Base-by-base conservation (phyloP, 148 eudicot species). In the Amaranthus palmeri region DNA sequence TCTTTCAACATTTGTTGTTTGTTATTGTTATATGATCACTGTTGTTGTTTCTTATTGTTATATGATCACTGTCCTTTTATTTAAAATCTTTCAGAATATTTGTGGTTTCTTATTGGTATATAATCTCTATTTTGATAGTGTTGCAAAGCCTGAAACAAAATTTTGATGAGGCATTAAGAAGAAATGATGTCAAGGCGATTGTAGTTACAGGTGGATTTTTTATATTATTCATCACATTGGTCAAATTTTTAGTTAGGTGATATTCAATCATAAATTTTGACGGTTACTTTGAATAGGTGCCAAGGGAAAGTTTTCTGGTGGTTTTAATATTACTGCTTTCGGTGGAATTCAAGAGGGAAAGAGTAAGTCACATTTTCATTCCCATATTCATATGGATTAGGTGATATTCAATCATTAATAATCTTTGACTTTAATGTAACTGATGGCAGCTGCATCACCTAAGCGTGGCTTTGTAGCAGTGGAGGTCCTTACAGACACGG, bases 121-220 rank as follows among this genome's bases (percentile, higher is more conserved):
- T 57, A 7, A 44, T 59, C 43, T n/a, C 60, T 54, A 7, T 48
- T 40, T 81, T 73, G 76, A 18, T 85, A 93, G 98, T 91, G 71
- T 72, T 95, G 45, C 73, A 78, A 60, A 89, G 98, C 85, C 77
- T 95, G 78, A 89, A 89, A 76, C 90, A 68, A 70, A 85, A 72
- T 52, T 86, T 79, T 72, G 96, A 88, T 5, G 84, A 85, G 80
- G 98, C 97, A 61, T 61, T 91, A 65, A 67, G 80, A 65, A 86
- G 97, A 77, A 81, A 95, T 74, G 97, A 95, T 78, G 96, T 95
- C 44, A 91, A 91, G 87, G 98, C 98, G 63, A 83, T 95, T 81
- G 98, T 95, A 80, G 82, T 95, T 67, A 95, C 97, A 71, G 98
- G 97, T 95, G 83, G 81, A 36, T 62, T 61, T 46, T 54, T 53